Percentiles rank a stretch among this genome's conserved stretches.
phyloP scores from a whole-genome alignment of 495 filamentous ascomycete genomes.

The Xylaria acuta region DNA sequence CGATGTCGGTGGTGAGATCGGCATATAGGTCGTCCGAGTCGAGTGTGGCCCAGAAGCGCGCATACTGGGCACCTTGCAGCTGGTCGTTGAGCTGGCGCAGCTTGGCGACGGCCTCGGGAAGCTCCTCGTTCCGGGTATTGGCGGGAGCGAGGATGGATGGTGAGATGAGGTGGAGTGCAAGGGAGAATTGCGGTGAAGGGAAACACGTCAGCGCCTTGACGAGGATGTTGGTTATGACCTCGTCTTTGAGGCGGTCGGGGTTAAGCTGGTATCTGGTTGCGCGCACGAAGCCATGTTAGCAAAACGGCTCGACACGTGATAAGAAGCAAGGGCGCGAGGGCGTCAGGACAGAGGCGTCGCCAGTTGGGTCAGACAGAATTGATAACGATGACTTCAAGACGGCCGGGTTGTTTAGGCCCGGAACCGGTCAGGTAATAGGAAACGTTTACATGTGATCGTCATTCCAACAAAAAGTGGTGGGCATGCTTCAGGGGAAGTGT shows the following conservation, averaged over 20 bases:
- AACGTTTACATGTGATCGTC: conserved; percentile 83
- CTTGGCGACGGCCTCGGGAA: conserved; percentile 88
- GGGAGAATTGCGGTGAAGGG: conserved; percentile 93
- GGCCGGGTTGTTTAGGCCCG: conserved; percentile 53
- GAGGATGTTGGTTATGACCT: conserved; percentile 97
- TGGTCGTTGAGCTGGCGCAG: conserved; percentile 81
- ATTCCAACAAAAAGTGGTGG: conserved; percentile 42
- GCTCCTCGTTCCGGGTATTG: conserved; percentile 57
- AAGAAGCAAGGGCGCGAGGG: background rate
- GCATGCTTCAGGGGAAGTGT: background rate
- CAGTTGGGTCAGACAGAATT: conserved; percentile 67
- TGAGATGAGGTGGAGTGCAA: conserved; percentile 88
- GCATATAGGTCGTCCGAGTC: conserved; percentile 96
- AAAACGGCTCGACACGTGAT: background rate
- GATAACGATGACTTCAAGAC: conserved; percentile 60
- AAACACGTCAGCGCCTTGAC: conserved; percentile 97
- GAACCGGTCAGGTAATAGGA: conserved; percentile 91
- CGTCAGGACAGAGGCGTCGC: conserved; percentile 22
- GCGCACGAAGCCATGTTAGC: conserved; percentile 26
- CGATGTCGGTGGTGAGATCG: conserved; percentile 90
- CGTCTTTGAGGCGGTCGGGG: conserved; percentile 94
- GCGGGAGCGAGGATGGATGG: conserved; percentile 48
- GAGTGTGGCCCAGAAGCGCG: conserved; percentile 89
- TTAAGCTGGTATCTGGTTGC: conserved; percentile 94
- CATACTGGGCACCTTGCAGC: conserved; percentile 85